Base-by-base conservation (phyloP, 768 basidiomycete species). In the Gloeopeniophorella convolvens region DNA sequence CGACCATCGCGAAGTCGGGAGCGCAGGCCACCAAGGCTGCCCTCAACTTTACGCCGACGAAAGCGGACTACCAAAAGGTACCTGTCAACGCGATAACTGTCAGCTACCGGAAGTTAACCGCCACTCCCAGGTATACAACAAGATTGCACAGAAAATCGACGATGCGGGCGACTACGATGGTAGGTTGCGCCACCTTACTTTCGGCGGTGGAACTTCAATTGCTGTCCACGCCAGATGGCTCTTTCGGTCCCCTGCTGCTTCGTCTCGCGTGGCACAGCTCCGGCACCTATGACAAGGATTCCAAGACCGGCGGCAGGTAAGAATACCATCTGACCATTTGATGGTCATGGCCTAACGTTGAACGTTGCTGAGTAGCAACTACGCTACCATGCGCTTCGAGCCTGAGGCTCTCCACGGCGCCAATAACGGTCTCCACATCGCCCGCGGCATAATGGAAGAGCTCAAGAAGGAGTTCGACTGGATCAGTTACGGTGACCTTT, bases 341-440 rank as follows among this genome's bases (percentile, higher is more conserved):
- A 39, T 40, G 23, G 33, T 42, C 32, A 52, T 44, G 52, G 13
- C 4, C 34, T 58, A 57, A 44, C 33, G 23, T 23, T 31, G 35
- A 34, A 39, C 57, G 16, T 21, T 46, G 21, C 40, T 37, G 23
- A 35, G 27, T 63, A 86, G 89, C 75, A 97, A 99, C 77, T 93
- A 90, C 58, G 95, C 96, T 2, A 97, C 95, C 20, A 99, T 99
- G 95, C 87, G 95, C 48, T 99, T 97, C 69, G 79, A 82, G 46
- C 89, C 95, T 33, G 95, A 98, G 65, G 64, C 92, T 10, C 64
- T 75, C 24, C 92, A 98, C 63, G 79, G 72, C 30, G 92, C 90
- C 42, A 95, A 95, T 68, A 79, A 79, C 23, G 92, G 92, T 23
- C 74, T 95, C 47, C 68, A 85, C 53, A 64, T 91, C 47, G 94